Base-by-base conservation (phyloP, 495 filamentous ascomycete species). In the Aspergillus egyptiacus region DNA sequence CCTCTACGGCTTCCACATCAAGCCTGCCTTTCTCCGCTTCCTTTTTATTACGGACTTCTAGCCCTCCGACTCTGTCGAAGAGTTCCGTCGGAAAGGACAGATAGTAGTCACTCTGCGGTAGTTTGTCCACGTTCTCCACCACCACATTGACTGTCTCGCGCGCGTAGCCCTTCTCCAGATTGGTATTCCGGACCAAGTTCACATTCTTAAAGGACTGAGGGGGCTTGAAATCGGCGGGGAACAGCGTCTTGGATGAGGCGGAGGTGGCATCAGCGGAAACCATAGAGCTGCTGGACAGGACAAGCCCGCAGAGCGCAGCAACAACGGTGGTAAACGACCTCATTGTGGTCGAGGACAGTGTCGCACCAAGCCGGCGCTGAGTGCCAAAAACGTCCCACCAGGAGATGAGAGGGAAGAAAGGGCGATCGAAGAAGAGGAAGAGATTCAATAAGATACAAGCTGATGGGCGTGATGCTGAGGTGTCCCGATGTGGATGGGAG, bases 41-140 rank as follows among this genome's bases (percentile, higher is more conserved):
- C 64, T 96, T 95, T 73, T 90, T 93, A 59, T 96, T 87, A 61
- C 82, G 84, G 15, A 89, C 93, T 71, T 97, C 91, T 37, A 98
- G 66, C 25, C 84, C 89, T 55, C 91, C 94, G 36, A 97, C 63
- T 47, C 77, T 83, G 40, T 76, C 77, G 58, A 93, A 76, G 57
- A 86, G 75, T 39, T 85, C 79, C 37, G 77, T 75, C 38, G 83
- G 82, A 70, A 97, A 91, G 3, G 90, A 84, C 27, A 96, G 59
- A 66, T 83, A 96, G 77, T 96, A 97, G 64, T 91, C 84, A 68
- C 76, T 76, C 62, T 97, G 93, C 8, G 89, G 77, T 41, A 82
- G 68, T 30, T 77, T 81, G 59, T 79, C 78, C 55, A 85, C 71
- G 68, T 98, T 98, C 76, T 98, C 89, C 41, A 97, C 83, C 22